Evolutionary conservation across 2,329 filamentous ascomycete species (phyloP), one percentile per base, ranked within the genome.

Genomic region (Microdochium trichocladiopsis): DNA sequence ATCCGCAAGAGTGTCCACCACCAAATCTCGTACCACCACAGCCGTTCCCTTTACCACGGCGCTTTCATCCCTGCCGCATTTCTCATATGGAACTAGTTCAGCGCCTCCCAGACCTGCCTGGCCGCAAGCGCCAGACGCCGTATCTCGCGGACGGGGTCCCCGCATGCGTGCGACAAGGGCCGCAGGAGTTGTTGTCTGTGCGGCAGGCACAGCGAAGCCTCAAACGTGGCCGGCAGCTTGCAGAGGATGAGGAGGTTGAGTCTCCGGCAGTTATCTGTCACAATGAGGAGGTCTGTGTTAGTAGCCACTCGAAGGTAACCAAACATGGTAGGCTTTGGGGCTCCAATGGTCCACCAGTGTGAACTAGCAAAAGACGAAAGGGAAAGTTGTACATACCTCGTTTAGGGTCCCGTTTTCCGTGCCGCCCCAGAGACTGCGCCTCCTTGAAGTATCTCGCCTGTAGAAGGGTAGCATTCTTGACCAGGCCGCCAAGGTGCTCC

Each of bases 121-220:
- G 79, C 77, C 53, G 64, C 57, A 50, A 78, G 69, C 18, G 80
- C 79, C 48, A 68, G 69, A 52, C 69, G 73, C 48, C 80, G 70
- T 47, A 82, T 70, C 54, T 79, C 77, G 47, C 80, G 69, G 9
- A 80, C 74, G 5, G 67, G 63, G 56, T 83, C 78, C 2, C 79
- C 80, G 49, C 78, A 80, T 1, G 78, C 78, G 9, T 68, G 58
- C 1, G 74, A 72, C 54, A 83, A 59, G 50, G 78, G 71, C 3
- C 75, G 68, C 54, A 74, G 68, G 45, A 80, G 69, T 50, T 65
- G 66, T 25, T 69, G 69, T 45, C 71, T 70, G 56, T 74, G 69
- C 0, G 73, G 66, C 49, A 78, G 57, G 21, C 82, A 60, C 48
- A 74, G 63, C 5, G 71, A 66, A 11, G 74, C 67, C 53, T 81